Base-by-base conservation (phyloP, 2,329 filamentous ascomycete genomes). In the Furcasterigmium furcatum region DNA sequence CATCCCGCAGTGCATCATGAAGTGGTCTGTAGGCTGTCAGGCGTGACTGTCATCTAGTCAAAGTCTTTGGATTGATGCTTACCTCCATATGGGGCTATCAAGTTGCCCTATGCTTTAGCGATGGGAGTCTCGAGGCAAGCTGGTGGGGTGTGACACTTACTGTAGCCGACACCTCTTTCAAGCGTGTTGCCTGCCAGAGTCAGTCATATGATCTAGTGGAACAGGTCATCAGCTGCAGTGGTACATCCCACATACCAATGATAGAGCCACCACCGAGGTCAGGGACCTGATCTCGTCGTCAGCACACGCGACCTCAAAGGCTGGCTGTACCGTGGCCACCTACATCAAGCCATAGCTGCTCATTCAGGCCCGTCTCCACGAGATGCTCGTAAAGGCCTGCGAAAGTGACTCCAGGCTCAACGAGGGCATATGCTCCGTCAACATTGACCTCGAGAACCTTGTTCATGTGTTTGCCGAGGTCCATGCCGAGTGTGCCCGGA, bases 191-290 rank as follows among this genome's bases (percentile, higher is more conserved):
- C n/a, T n/a, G n/a, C n/a, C n/a, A n/a, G n/a, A n/a, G n/a, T n/a
- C n/a, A n/a, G n/a, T n/a, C n/a, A n/a, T n/a, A n/a, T n/a, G n/a
- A n/a, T n/a, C n/a, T n/a, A n/a, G n/a, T n/a, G n/a, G n/a, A n/a
- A n/a, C n/a, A n/a, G n/a, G n/a, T n/a, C n/a, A n/a, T n/a, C n/a
- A n/a, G n/a, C n/a, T n/a, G n/a, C n/a, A 70, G 74, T 46, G 74
- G 74, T 1, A 71, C 72, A 6, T 73, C 63, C 1, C 72, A 71
- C 24, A 70, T 57, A 21, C 75, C 71, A 7, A 72, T n/a, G n/a
- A n/a, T n/a, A n/a, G n/a, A n/a, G n/a, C n/a, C n/a, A n/a, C n/a
- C n/a, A n/a, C n/a, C n/a, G n/a, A n/a, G n/a, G n/a, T n/a, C n/a
- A n/a, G n/a, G n/a, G n/a, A n/a, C n/a, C n/a, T n/a, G n/a, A n/a